Evolutionary conservation across 2,329 filamentous ascomycete genomes (phyloP), one percentile per base, ranked within the genome.

Genomic region (Talaromyces amestolkiae): DNA sequence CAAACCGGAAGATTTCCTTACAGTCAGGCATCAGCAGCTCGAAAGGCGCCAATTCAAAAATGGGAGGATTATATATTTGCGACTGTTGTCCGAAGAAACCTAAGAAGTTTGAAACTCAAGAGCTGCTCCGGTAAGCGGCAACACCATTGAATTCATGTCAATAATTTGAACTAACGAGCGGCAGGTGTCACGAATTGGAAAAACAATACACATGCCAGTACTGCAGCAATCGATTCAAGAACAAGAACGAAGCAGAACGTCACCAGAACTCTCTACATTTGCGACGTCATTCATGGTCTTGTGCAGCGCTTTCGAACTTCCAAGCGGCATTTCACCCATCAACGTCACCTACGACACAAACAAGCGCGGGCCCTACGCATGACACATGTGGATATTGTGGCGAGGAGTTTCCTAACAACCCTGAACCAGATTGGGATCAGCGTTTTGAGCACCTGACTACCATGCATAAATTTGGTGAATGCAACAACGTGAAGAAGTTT

Each of bases 401-500:
- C 61, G 89, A 96, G 67, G 94, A 98, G 71, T 99, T 98, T 70
- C 78, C 89, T 24, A 96, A 82, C 68, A 76, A 78, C 63, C 81
- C 91, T 47, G 90, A 93, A 5, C 87, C 92, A 62, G 91, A 98
- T 74, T 97, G 93, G 93, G 91, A 96, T 61, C 84, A 87, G 67
- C 89, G 95, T 65, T 88, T 93, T 63, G 89, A 91, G 65, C 95
- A 99, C 80, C 82, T 99, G 63, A 93, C 93, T 74, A 89, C 91
- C 72, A 87, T 93, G 69, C 95, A 99, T 82, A 99, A 99, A 76
- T 99, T 97, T 76, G 88, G 93, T 68, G 95, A 98, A 80, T 99
- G 95, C 85, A 99, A 99, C 77, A 93, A 95, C 73, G 91, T 91
- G 70, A 99, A 99, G 83, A 98, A 98, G 77, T 99, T 99, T 78